Evolutionary conservation across 2,329 filamentous ascomycete genomes (phyloP).

Genomic region (Hymenoscyphus occultus): DNA sequence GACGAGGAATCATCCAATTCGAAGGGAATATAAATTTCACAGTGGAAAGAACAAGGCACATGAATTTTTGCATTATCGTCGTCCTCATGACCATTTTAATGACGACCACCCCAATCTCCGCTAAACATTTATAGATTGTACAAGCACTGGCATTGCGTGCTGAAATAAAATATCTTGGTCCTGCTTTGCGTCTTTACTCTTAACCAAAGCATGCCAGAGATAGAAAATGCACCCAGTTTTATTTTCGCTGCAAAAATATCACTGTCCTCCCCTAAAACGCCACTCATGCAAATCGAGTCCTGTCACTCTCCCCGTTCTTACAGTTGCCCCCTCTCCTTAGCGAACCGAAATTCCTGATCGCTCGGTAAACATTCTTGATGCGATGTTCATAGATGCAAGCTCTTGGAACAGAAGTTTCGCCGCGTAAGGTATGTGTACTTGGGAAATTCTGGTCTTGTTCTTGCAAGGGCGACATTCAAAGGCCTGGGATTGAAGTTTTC

Average conservation of each 20-base stretch:
- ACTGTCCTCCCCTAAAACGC: conserved; percentile 32
- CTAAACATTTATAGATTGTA: conserved; percentile 18
- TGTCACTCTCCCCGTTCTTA: conserved; percentile 18
- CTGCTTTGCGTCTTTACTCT: conserved; percentile 5
- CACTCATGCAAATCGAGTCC: conserved; percentile 31
- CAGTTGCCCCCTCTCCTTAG: conserved; percentile 37
- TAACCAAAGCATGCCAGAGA: conserved; percentile 4
- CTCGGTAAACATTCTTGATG: conserved; percentile 93
- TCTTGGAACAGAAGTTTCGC: conserved; percentile 99
- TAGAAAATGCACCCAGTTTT: conserved; percentile 19
- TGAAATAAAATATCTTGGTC: conserved; percentile 17
- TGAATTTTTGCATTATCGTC: conserved; percentile 11
- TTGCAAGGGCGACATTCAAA: conserved; percentile 98
- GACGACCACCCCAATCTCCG: not conserved
- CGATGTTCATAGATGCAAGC: conserved; percentile 97
- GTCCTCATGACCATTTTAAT: not conserved
- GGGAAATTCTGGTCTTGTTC: conserved; percentile 98
- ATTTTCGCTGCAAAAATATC: conserved; percentile 16
- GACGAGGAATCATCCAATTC: not conserved
- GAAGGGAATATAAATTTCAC: not conserved
- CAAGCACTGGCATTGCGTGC: conserved; percentile 14
- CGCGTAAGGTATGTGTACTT: conserved; percentile 96
- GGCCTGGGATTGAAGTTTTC: conserved; percentile 89
- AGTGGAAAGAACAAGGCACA: not conserved
- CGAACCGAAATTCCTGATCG: conserved; percentile 72